phyloP scores from a whole-genome alignment of 2,329 filamentous ascomycete genomes.

The Pseudovirgaria hyperparasitica region DNA sequence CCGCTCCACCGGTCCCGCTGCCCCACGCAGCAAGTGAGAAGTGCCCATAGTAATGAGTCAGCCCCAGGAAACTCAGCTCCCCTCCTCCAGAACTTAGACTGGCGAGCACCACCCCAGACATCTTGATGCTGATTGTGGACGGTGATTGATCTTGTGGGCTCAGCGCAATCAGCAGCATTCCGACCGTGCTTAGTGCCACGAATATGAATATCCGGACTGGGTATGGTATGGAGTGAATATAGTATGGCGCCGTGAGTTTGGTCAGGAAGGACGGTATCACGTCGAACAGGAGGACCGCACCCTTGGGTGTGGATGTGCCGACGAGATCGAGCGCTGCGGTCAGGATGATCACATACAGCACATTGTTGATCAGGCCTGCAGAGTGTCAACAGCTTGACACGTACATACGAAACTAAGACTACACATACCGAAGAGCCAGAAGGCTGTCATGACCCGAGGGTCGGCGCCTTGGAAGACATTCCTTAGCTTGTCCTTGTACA shows the following conservation, averaged over 20 bases:
- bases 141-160: slow-evolving; percentile 49
- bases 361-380: slow-evolving; percentile 83
- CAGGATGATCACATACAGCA: slow-evolving; percentile 94
- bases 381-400: slow-evolving; percentile 2
- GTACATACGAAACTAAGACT: too few species aligned
- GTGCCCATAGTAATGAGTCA: slow-evolving; percentile 88
- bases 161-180: slow-evolving; percentile 81
- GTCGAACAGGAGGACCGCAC: slow-evolving; percentile 83
- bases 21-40: slow-evolving; percentile 85
- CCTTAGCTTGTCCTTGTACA: slow-evolving; percentile 54
- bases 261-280: slow-evolving; percentile 80
- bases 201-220: slow-evolving; percentile 60
- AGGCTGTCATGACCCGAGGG: slow-evolving; percentile 60
- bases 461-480: slow-evolving; percentile 55
- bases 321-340: slow-evolving; percentile 92
- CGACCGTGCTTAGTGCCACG: slow-evolving; percentile 60
- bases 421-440: slow-evolving; percentile 87
- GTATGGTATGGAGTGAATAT: slow-evolving; percentile 82
- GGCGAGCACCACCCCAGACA: slow-evolving; percentile 72
- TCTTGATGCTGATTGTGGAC: slow-evolving; percentile 57
- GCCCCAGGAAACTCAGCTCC: slow-evolving; percentile 77
- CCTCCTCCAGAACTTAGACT: slow-evolving; percentile 77
- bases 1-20: slow-evolving; percentile 81
- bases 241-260: slow-evolving; percentile 84
- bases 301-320: slow-evolving; percentile 73